Conservation (phyloP, 2,329 filamentous ascomycete genomes). For the Ophioceras dolichostomum region DNA sequence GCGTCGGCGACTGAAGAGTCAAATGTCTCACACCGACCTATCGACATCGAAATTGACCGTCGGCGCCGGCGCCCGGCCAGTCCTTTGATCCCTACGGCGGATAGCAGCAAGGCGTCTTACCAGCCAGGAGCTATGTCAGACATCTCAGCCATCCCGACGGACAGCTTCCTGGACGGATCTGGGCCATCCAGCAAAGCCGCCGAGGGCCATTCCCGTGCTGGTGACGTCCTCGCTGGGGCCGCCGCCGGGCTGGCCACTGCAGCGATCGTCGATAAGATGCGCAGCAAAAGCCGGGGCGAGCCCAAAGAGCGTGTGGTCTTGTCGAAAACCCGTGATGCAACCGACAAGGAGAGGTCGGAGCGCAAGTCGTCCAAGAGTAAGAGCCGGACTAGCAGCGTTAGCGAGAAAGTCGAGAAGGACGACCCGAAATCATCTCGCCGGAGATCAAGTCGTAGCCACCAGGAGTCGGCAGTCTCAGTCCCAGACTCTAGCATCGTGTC, state of each 20-base stretch:
- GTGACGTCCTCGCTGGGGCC: constrained; percentile 24
- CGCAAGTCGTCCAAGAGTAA: constrained; percentile 34
- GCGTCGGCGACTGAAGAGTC: constrained; percentile 72
- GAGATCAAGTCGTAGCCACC: constrained; percentile 37
- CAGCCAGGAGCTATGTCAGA: constrained; percentile 62
- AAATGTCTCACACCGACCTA: constrained; percentile 61
- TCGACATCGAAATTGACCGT: constrained; percentile 78
- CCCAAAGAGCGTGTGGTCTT: constrained; percentile 25
- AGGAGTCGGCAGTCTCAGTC: constrained; percentile 39
- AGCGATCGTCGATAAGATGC: constrained; percentile 27
- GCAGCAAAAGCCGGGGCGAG: constrained; percentile 29
- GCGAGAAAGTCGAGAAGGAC: constrained; percentile 38
- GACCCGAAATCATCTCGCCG: constrained; percentile 28
- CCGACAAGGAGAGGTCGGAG: constrained; percentile 35
- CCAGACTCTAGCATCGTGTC: constrained; percentile 43
- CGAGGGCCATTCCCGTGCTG: constrained; percentile 27
- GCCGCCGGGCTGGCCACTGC: constrained; percentile 23
- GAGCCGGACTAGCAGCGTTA: constrained; percentile 35
- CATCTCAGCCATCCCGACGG: constrained; percentile 62
- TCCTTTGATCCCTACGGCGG: constrained; percentile 47
- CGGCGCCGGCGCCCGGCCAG: constrained; percentile 51
- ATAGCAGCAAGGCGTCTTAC: constrained; percentile 46
- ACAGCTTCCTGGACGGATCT: constrained; percentile 50
- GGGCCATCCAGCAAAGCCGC: constrained; percentile 25
- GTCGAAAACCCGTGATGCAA: constrained; percentile 16